These are phyloP conservation scores for Chlorella sp. DNA, from an alignment of 139 green algal species.

Conservation along the genomic window DNA sequence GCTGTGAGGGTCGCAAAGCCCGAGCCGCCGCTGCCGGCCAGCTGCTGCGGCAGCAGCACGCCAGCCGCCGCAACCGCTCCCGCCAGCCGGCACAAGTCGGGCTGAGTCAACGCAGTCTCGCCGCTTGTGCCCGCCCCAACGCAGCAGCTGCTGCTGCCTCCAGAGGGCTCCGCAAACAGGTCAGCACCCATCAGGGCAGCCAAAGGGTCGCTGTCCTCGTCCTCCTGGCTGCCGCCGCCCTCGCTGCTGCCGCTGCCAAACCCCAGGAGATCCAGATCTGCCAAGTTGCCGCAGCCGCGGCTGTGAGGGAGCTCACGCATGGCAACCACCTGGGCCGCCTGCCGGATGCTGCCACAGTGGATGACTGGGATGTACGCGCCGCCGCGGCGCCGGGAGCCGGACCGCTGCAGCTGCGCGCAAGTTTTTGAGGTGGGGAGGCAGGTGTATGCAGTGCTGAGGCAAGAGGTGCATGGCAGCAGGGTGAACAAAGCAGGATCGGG, in stretches of 20 bases:
- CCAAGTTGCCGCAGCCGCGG: background rate
- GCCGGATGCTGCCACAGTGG: conserved; percentile 76
- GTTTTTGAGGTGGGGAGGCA: too few relatives aligned
- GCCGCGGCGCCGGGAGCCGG: background rate
- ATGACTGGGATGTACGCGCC: conserved; percentile 62
- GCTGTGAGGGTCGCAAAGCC: background rate
- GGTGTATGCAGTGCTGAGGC: too few relatives aligned
- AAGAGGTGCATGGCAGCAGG: too few relatives aligned
- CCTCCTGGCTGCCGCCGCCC: background rate
- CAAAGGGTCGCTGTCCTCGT: background rate
- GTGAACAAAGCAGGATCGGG: background rate
- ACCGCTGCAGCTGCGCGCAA: background rate
- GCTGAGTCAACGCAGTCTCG: background rate
- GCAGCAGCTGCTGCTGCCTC: background rate
- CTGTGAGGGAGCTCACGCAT: conserved; percentile 44
- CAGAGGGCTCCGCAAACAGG: background rate
- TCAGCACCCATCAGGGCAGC: background rate
- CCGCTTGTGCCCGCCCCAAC: background rate
- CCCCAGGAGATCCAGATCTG: background rate
- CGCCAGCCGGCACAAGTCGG: background rate
- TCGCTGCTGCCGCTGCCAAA: background rate
- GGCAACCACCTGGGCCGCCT: conserved; percentile 61
- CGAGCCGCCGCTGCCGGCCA: background rate
- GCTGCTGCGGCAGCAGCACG: conserved; percentile 19
- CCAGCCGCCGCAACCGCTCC: conserved; percentile 14